Conservation (phyloP, 768 basidiomycete genomes). For the Mycena albidolilacea region DNA sequence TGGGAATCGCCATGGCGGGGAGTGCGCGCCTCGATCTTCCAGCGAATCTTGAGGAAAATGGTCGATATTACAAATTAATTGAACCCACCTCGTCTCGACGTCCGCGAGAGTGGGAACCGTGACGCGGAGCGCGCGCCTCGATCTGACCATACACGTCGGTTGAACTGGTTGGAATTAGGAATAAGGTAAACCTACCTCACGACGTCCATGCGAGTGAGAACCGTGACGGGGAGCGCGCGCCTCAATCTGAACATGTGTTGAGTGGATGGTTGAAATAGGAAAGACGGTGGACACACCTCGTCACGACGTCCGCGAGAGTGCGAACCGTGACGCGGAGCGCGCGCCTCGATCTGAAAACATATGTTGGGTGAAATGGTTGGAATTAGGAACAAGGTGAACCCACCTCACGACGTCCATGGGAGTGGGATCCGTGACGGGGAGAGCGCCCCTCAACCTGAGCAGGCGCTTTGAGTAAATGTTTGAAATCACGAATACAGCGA, state of each 20-base stretch:
- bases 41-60: too few relatives aligned
- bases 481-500: background rate
- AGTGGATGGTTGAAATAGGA: too few relatives aligned
- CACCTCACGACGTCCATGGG: constrained; percentile 7
- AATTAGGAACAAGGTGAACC: background rate
- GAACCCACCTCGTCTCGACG: background rate
- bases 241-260: background rate
- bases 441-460: constrained; percentile 1
- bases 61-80: too few relatives aligned
- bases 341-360: background rate
- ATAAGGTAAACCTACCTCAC: background rate
- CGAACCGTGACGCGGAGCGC: constrained; percentile 10
- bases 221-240: constrained; percentile 20
- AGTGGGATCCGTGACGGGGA: constrained; percentile 17
- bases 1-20: background rate
- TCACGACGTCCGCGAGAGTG: constrained; percentile 18
- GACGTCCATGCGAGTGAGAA: constrained; percentile 4
- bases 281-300: too few relatives aligned
- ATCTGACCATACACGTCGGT: background rate
- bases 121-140: constrained; percentile 8
- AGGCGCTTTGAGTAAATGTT: background rate
- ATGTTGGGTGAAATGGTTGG: background rate
- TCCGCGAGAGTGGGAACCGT: constrained; percentile 15
- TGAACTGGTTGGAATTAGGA: background rate
- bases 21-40: background rate